Evolutionary conservation across 495 filamentous ascomycete species (phyloP).

Genomic region (Clavariopsis aquatica): DNA sequence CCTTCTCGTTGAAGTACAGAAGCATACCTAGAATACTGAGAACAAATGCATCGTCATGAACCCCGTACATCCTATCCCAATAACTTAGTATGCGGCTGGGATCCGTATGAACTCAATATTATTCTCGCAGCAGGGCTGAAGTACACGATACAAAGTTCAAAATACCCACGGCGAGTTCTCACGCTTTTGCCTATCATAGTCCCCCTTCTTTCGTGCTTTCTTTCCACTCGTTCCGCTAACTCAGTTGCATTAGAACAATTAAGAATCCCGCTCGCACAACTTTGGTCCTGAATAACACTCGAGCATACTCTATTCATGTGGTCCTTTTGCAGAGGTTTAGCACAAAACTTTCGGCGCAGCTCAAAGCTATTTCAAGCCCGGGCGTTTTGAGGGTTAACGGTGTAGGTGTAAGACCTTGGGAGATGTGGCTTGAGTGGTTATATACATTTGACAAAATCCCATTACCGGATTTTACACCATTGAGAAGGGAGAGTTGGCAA

Average conservation of each 20-base stretch:
- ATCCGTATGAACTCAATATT: constrained; percentile 6
- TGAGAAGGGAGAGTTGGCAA: neutral
- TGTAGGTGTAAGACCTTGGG: constrained; percentile 6
- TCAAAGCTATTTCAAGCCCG: neutral
- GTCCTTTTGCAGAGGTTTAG: constrained; percentile 17
- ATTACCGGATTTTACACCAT: constrained; percentile 22
- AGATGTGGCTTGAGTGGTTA: constrained; percentile 18
- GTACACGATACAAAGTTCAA: constrained; percentile 16
- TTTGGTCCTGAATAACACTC: constrained; percentile 4
- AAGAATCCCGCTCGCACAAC: constrained; percentile 9
- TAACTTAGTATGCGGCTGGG: constrained; percentile 16
- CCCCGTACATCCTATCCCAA: neutral
- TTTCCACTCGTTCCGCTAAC: neutral
- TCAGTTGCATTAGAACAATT: constrained; percentile 1
- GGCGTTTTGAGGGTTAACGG: neutral
- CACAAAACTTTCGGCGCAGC: neutral
- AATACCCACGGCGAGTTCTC: constrained; percentile 20
- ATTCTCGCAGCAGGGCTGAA: neutral
- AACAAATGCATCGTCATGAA: neutral
- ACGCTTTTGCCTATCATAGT: neutral
- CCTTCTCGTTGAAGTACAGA: too few species aligned
- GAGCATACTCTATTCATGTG: constrained; percentile 6
- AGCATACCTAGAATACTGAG: neutral
- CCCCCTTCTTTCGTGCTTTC: neutral
- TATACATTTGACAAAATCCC: constrained; percentile 28